These are phyloP conservation scores for Chaetomium cochliodes DNA, from an alignment of 495 filamentous ascomycete species.

Conservation along the genomic window DNA sequence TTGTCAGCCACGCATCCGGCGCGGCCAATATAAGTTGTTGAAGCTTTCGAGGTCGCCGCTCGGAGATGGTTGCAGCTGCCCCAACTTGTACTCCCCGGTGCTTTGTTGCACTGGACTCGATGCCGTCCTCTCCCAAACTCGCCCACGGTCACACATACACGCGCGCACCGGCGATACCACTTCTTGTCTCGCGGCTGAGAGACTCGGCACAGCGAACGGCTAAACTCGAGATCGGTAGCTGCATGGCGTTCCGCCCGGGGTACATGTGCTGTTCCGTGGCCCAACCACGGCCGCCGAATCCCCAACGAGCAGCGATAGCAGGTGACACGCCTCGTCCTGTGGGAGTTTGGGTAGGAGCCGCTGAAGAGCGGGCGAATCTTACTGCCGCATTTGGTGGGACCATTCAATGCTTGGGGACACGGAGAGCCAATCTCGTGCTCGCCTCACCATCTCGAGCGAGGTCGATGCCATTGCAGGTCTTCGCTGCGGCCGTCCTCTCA, in stretches of 20 bases:
- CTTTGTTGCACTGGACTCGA: neutral
- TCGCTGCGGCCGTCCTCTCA: neutral
- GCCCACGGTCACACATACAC: constrained; percentile 4
- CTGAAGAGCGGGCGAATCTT: constrained; percentile 8
- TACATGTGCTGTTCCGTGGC: constrained; percentile 13
- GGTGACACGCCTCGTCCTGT: constrained; percentile 11
- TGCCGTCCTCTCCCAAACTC: constrained; percentile 1
- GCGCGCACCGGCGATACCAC: neutral
- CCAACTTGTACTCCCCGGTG: neutral
- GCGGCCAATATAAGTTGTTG: neutral
- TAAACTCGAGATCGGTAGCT: constrained; percentile 12
- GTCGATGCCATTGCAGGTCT: neutral
- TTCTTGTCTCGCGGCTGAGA: constrained; percentile 9
- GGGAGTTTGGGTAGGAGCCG: constrained; percentile 7
- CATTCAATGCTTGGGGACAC: neutral
- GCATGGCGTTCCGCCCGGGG: constrained; percentile 10
- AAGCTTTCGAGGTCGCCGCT: neutral
- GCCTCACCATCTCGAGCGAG: neutral
- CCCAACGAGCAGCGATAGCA: neutral
- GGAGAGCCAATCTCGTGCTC: constrained; percentile 6
- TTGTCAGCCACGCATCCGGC: neutral
- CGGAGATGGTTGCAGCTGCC: neutral
- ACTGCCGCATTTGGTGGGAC: constrained; percentile 5
- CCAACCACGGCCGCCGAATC: constrained; percentile 12
- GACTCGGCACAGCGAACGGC: neutral